A percentile compares a stretch with the other conserved stretches of the same genome.
These are phyloP conservation scores for Podaxis sp. DNA, from an alignment of 768 basidiomycete genomes.

Conservation along the genomic window DNA sequence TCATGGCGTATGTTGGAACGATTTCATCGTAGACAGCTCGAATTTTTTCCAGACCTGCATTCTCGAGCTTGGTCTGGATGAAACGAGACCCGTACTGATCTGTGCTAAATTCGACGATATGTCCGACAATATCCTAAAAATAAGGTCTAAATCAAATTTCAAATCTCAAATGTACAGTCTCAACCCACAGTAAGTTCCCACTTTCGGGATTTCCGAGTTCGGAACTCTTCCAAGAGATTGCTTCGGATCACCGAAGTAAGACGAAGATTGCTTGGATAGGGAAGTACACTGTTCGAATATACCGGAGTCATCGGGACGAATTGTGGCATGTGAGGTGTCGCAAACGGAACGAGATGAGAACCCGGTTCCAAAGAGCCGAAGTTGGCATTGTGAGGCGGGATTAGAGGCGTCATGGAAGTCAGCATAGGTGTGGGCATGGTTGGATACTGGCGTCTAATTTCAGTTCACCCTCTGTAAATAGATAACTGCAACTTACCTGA, in stretches of 20 bases:
- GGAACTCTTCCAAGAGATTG: slow-evolving; percentile 73
- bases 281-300: slow-evolving; percentile 3
- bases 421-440: slow-evolving; percentile 7
- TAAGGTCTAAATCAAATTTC: background rate
- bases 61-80: slow-evolving; percentile 85
- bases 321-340: background rate
- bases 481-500: background rate
- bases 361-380: slow-evolving; percentile 28
- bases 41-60: slow-evolving; percentile 29
- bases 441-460: background rate
- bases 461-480: background rate
- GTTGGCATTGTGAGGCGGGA: slow-evolving; percentile 30
- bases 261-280: slow-evolving; percentile 1
- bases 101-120: slow-evolving; percentile 85
- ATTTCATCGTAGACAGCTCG: slow-evolving; percentile 84
- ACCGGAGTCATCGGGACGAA: slow-evolving; percentile 3
- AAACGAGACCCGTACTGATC: slow-evolving; percentile 99
- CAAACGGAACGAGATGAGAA: slow-evolving; percentile 4
- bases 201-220: slow-evolving; percentile 68
- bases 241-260: slow-evolving; percentile 6
- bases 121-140: slow-evolving; percentile 76
- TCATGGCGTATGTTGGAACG: slow-evolving; percentile 65
- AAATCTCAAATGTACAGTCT: background rate
- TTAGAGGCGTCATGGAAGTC: slow-evolving; percentile 2
- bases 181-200: slow-evolving; percentile 75